Evolutionary conservation across 345 rosid genomes (phyloP).

Genomic region (Populus davidiana): DNA sequence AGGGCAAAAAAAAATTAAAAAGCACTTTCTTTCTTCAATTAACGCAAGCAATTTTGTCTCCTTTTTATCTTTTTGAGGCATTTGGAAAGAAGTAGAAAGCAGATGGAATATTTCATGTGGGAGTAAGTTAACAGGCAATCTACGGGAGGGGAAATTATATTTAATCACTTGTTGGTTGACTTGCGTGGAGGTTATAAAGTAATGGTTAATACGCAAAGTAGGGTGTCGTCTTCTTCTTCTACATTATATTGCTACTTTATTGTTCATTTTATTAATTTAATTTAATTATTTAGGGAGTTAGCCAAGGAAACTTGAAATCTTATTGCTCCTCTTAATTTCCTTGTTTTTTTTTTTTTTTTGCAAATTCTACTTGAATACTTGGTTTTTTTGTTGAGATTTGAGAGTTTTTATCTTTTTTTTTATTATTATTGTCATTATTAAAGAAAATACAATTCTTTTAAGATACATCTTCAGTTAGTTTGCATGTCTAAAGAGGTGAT

Average conservation of each 20-base stretch:
- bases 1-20: not conserved
- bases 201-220: slow-evolving; percentile 15
- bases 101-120: not conserved
- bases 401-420: no score
- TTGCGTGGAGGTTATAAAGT: slow-evolving; percentile 10
- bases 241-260: not conserved
- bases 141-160: not conserved
- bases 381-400: no score
- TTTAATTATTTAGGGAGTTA: not conserved
- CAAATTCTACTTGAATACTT: not conserved
- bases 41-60: not conserved
- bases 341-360: no score
- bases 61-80: not conserved
- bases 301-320: not conserved
- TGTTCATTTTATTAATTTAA: not conserved
- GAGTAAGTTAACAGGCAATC: not conserved
- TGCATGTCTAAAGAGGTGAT: no score
- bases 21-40: not conserved
- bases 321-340: not conserved
- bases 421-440: no score
- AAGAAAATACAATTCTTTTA: no score
- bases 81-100: slow-evolving; percentile 10
- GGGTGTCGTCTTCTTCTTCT: slow-evolving; percentile 16
- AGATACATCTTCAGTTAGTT: no score
- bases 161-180: slow-evolving; percentile 22